Conservation (phyloP, 495 filamentous ascomycete genomes). For the Penicillium turbatum region DNA sequence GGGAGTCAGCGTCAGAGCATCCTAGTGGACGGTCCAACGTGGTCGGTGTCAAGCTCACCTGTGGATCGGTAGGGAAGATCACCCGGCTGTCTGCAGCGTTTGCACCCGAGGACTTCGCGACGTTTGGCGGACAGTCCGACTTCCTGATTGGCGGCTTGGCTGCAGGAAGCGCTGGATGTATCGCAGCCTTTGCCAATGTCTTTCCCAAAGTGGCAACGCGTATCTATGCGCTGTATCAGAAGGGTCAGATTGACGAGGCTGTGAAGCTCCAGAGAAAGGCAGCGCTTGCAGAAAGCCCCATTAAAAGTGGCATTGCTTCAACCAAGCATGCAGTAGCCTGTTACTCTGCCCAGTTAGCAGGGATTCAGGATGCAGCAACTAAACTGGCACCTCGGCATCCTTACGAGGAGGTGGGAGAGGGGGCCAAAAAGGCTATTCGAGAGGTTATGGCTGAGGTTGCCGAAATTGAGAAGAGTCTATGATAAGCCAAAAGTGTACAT, state of each 20-base stretch:
- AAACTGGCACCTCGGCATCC: constrained; percentile 50
- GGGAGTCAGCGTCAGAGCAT: constrained; percentile 39
- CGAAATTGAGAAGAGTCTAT: constrained; percentile 15
- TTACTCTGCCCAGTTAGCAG: constrained; percentile 24
- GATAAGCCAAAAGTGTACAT: not conserved
- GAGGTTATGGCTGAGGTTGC: constrained; percentile 38
- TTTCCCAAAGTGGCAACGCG: constrained; percentile 60
- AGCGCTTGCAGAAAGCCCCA: constrained; percentile 73
- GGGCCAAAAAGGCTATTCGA: constrained; percentile 43
- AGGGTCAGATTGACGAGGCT: constrained; percentile 61
- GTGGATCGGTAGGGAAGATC: constrained; percentile 65
- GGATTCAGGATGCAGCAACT: constrained; percentile 16
- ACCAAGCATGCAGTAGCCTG: constrained; percentile 58
- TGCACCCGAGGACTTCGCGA: constrained; percentile 51
- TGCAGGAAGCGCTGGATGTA: constrained; percentile 48
- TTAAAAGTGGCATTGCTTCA: constrained; percentile 67
- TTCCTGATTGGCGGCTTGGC: constrained; percentile 58
- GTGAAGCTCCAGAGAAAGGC: constrained; percentile 66
- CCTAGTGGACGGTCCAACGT: constrained; percentile 48
- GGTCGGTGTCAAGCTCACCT: constrained; percentile 66
- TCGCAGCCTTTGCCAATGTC: constrained; percentile 65
- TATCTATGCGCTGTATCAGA: constrained; percentile 60
- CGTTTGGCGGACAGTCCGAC: constrained; percentile 67
- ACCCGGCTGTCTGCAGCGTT: constrained; percentile 54
- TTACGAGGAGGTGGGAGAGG: constrained; percentile 47